Percentiles rank a stretch among this genome's conserved stretches.
These are phyloP conservation scores for Termitomyces sp. DNA, from an alignment of 768 basidiomycete genomes.

Conservation along the genomic window DNA sequence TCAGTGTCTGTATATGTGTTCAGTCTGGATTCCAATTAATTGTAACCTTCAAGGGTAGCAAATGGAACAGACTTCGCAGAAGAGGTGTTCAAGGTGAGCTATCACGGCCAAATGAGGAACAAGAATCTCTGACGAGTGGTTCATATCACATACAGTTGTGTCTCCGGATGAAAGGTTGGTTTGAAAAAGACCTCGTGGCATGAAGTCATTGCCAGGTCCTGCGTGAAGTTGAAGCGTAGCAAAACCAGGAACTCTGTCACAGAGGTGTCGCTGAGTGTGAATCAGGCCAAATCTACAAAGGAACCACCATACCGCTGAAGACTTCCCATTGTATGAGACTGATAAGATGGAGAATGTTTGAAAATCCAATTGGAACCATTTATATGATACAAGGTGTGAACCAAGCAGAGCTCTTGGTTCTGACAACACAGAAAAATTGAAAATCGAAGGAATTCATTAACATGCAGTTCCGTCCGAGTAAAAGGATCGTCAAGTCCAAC, in stretches of 20 bases:
- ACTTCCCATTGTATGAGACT: neutral
- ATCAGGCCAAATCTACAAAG: neutral
- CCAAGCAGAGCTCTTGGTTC: neutral
- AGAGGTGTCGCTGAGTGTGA: neutral
- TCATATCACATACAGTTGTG: neutral
- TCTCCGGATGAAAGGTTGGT: neutral
- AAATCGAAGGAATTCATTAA: too few relatives aligned
- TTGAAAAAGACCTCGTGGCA: neutral
- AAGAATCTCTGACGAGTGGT: neutral
- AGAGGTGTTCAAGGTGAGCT: neutral
- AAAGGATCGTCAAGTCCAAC: neutral
- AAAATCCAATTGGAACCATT: neutral
- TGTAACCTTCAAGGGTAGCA: neutral
- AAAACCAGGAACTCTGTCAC: neutral
- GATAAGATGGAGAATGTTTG: neutral
- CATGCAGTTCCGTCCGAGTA: neutral
- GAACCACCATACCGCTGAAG: neutral
- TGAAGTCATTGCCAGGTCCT: neutral
- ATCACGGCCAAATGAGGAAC: neutral
- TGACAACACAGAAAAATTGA: neutral
- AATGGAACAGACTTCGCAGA: neutral
- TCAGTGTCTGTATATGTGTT: neutral
- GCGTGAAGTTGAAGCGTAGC: constrained; percentile 2
- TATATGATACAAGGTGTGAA: neutral
- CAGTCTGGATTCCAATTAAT: neutral